Evolutionary conservation across 2,329 filamentous ascomycete species (phyloP).

Genomic region (Arthrobotrys sinensis): DNA sequence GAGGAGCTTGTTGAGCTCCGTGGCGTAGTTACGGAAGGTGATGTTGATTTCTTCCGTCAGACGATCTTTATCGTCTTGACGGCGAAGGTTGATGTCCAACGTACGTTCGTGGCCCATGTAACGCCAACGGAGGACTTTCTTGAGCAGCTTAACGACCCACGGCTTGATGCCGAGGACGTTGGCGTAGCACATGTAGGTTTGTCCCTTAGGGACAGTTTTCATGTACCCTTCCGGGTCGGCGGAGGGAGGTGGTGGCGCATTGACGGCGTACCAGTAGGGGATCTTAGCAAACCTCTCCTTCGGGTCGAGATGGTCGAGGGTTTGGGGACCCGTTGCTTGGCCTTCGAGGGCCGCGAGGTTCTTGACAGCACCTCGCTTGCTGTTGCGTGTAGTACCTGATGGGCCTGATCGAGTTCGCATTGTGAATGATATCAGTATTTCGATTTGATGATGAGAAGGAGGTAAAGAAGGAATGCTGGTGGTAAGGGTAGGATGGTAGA

Average conservation of each 20-base stretch:
- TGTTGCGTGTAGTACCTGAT: not conserved
- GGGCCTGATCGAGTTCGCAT: too few species aligned
- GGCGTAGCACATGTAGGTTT: conserved; percentile 1
- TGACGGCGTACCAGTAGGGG: conserved; percentile 44
- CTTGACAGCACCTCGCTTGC: not conserved
- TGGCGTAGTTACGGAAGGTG: conserved; percentile 32
- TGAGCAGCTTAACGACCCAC: conserved; percentile 28
- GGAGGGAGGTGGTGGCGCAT: not conserved
- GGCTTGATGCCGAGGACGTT: conserved; percentile 38
- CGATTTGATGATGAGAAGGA: not conserved
- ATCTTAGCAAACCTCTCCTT: conserved; percentile 1
- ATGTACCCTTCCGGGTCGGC: conserved; percentile 37
- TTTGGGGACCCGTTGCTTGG: not conserved
- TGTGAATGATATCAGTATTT: not conserved
- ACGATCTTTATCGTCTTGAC: conserved; percentile 5
- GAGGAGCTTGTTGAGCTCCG: not conserved
- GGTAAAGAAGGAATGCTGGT: too few species aligned
- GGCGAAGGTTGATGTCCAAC: conserved; percentile 11
- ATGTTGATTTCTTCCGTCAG: conserved; percentile 50
- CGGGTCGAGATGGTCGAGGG: not conserved
- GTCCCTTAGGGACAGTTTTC: not conserved
- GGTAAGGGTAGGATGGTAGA: too few species aligned
- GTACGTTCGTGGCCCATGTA: conserved; percentile 27
- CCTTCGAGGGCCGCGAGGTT: not conserved
- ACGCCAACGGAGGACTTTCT: conserved; percentile 7